Percentiles rank a stretch among this genome's conserved stretches.
These are phyloP conservation scores for Inga laurina DNA, from an alignment of 306 rosid species.

Conservation along the genomic window DNA sequence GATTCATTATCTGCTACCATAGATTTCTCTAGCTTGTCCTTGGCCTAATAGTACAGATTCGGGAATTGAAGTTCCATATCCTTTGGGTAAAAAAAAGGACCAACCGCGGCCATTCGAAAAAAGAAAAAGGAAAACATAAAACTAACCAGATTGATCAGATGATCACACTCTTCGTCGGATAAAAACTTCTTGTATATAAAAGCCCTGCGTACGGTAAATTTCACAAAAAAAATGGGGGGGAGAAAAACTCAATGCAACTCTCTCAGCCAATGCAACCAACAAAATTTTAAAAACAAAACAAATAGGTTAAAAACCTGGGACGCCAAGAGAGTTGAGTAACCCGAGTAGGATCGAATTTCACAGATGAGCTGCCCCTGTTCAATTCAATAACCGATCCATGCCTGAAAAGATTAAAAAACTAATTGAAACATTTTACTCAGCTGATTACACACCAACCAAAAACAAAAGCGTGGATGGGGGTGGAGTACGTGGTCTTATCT, in stretches of 20 bases:
- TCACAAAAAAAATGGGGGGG: not conserved
- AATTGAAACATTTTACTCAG: not conserved
- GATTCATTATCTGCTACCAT: constrained; percentile 94
- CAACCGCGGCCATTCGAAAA: not conserved
- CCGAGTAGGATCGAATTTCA: constrained; percentile 71
- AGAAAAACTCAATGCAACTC: not conserved
- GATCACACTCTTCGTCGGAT: constrained; percentile 82
- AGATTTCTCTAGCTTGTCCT: constrained; percentile 76
- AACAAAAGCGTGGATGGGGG: not conserved
- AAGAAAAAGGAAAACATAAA: not conserved
- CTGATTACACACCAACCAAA: not conserved
- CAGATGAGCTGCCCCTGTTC: constrained; percentile 43
- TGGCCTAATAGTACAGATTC: constrained; percentile 60
- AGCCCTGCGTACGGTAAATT: constrained; percentile 65
- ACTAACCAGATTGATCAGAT: constrained; percentile 62
- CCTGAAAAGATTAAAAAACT: constrained; percentile 36
- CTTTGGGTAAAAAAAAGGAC: not conserved
- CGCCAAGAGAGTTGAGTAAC: constrained; percentile 87
- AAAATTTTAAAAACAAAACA: not conserved
- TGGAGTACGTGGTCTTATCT: constrained; percentile 42
- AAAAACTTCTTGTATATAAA: constrained; percentile 72
- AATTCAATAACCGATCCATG: constrained; percentile 56
- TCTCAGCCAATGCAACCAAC: not conserved
- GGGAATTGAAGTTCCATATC: constrained; percentile 1
- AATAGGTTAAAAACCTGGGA: constrained; percentile 64